Conservation (phyloP, 2,329 filamentous ascomycete genomes). For the Xylariales sp. region DNA sequence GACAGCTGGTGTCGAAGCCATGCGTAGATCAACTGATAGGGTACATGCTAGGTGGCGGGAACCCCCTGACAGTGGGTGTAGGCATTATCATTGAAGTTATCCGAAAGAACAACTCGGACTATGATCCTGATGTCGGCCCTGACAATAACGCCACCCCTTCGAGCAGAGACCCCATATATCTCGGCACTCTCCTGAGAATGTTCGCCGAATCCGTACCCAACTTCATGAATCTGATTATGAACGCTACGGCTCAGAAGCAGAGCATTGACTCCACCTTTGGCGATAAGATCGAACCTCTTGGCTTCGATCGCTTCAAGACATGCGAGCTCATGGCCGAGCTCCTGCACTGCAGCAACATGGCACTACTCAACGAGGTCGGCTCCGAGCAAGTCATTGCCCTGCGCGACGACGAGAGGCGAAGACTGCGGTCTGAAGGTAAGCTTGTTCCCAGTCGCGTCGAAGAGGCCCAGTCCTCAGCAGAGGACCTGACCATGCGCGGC, state of each 20-base stretch:
- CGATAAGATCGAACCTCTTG: conserved; percentile 83
- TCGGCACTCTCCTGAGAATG: conserved; percentile 80
- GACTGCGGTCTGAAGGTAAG: conserved; percentile 70
- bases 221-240: conserved; percentile 88
- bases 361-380: conserved; percentile 83
- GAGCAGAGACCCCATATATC: conserved; percentile 87
- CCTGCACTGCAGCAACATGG: conserved; percentile 98
- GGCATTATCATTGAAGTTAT: conserved; percentile 98
- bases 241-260: conserved; percentile 66
- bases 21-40: conserved; percentile 82
- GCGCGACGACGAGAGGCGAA: conserved; percentile 77
- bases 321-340: conserved; percentile 98
- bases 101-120: conserved; percentile 98
- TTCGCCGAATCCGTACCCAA: conserved; percentile 90
- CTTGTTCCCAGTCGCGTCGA: conserved; percentile 47
- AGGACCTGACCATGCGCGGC: conserved; percentile 58
- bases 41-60: conserved; percentile 90
- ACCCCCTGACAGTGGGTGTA: conserved; percentile 90
- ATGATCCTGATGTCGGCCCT: conserved; percentile 85
- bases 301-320: conserved; percentile 97
- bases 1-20: conserved; percentile 82
- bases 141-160: conserved; percentile 77
- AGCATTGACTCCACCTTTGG: conserved; percentile 85
- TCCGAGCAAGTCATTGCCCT: conserved; percentile 80
- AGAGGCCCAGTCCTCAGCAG: conserved; percentile 45